A percentile compares a stretch with the other conserved stretches of the same genome.
phyloP scores from a whole-genome alignment of 2,329 filamentous ascomycete species.

The Fusarium fujikuroi region DNA sequence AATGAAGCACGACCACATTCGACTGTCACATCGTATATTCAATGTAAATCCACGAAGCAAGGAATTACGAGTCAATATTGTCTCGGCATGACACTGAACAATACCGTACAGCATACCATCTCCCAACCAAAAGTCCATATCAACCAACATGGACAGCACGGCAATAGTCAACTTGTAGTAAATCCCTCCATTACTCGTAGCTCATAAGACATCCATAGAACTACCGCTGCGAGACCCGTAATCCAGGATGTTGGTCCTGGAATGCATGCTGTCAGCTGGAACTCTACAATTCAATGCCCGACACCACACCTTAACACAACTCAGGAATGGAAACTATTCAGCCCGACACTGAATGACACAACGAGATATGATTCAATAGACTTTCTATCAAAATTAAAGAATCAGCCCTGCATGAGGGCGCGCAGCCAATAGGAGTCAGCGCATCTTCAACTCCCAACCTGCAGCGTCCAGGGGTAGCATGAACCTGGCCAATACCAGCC shows the following conservation, averaged over 20 bases:
- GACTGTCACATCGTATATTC: background rate
- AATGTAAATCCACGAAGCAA: background rate
- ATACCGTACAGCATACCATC: background rate
- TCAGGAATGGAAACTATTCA: slow-evolving; percentile 22
- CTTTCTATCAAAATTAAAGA: background rate
- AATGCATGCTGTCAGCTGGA: slow-evolving; percentile 14
- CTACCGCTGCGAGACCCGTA: slow-evolving; percentile 4
- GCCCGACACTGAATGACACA: slow-evolving; percentile 10
- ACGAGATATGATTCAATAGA: slow-evolving; percentile 1
- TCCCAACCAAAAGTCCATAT: background rate
- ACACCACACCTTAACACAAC: slow-evolving; percentile 18
- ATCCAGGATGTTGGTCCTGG: slow-evolving; percentile 23
- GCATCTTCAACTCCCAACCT: slow-evolving; percentile 10
- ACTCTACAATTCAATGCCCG: background rate
- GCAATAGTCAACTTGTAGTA: background rate
- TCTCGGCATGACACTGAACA: slow-evolving; percentile 1
- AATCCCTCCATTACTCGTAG: background rate
- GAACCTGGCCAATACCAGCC: slow-evolving; percentile 4
- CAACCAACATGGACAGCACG: background rate
- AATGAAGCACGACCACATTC: background rate
- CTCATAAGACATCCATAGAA: slow-evolving; percentile 16
- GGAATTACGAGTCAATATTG: background rate
- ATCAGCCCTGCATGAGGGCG: background rate
- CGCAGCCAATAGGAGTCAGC: background rate
- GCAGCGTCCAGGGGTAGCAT: slow-evolving; percentile 31